Conservation (phyloP, 2,329 filamentous ascomycete genomes). For the Nigrograna mackinnonii region DNA sequence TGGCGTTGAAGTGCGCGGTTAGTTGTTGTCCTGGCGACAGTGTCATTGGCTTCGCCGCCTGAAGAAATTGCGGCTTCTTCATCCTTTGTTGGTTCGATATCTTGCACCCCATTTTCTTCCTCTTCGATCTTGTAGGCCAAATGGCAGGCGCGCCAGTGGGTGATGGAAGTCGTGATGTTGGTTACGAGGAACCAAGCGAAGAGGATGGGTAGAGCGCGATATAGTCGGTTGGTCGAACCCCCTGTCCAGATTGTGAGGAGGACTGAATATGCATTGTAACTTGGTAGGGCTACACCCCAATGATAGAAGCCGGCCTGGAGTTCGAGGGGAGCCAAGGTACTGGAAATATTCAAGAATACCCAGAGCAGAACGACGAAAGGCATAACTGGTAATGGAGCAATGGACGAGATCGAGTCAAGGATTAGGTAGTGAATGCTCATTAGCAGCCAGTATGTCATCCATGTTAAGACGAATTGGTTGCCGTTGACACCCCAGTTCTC, state of each 20-base stretch:
- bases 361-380: conserved; percentile 52
- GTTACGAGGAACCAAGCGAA: conserved; percentile 44
- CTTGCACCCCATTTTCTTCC: conserved; percentile 4
- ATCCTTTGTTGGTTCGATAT: conserved; percentile 6
- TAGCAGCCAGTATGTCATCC: conserved; percentile 50
- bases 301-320: conserved; percentile 47
- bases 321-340: conserved; percentile 48
- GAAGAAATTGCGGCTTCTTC: conserved; percentile 4
- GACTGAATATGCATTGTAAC: conserved; percentile 45
- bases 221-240: conserved; percentile 46
- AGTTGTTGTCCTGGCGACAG: conserved; percentile 5
- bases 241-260: conserved; percentile 49
- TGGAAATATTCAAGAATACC: conserved; percentile 49
- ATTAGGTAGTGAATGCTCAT: conserved; percentile 49
- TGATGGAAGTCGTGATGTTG: conserved; percentile 16
- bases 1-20: conserved; percentile 7
- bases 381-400: conserved; percentile 43
- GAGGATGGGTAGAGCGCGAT: conserved; percentile 47
- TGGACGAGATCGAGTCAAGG: conserved; percentile 49
- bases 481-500: conserved; percentile 44
- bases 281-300: conserved; percentile 45
- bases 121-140: conserved; percentile 18
- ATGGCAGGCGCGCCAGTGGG: conserved; percentile 26
- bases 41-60: not conserved
- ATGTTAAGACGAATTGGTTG: conserved; percentile 47